Conservation (phyloP, 345 rosid species). For the Acer negundo region DNA sequence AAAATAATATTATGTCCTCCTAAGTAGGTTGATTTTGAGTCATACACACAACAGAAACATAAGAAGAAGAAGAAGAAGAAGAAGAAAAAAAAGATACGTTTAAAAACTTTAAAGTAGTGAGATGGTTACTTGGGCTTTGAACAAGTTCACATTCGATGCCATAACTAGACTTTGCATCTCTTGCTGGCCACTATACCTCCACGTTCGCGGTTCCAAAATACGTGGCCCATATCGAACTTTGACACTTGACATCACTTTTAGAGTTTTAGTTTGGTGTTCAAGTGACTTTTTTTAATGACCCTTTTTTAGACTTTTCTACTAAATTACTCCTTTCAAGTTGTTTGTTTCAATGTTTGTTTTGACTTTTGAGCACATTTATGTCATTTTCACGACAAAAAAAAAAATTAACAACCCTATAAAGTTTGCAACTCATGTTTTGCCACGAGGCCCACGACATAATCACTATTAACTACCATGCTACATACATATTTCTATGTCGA, state of each 20-base stretch:
- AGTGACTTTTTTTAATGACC: neutral
- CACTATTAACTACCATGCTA: too few relatives aligned
- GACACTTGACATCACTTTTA: neutral
- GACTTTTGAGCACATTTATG: neutral
- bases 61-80: neutral
- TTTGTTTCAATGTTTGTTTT: neutral
- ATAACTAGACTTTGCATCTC: neutral
- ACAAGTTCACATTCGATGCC: slow-evolving; percentile 2
- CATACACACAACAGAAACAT: neutral
- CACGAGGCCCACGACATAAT: too few relatives aligned
- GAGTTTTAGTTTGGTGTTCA: neutral
- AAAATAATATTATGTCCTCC: too few relatives aligned
- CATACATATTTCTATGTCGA: too few relatives aligned
- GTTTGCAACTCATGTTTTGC: too few relatives aligned
- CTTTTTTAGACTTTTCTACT: neutral
- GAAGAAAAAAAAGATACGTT: too few relatives aligned
- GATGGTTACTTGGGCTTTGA: neutral
- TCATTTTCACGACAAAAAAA: neutral
- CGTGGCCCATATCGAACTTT: slow-evolving; percentile 13
- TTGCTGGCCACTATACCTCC: slow-evolving; percentile 25
- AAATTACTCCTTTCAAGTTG: neutral
- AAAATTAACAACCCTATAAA: too few relatives aligned
- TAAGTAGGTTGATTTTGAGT: neutral
- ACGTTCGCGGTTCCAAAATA: slow-evolving; percentile 28
- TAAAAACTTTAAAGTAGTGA: neutral